Base-by-base conservation (phyloP, 345 rosid genomes). In the Reutealis trisperma region DNA sequence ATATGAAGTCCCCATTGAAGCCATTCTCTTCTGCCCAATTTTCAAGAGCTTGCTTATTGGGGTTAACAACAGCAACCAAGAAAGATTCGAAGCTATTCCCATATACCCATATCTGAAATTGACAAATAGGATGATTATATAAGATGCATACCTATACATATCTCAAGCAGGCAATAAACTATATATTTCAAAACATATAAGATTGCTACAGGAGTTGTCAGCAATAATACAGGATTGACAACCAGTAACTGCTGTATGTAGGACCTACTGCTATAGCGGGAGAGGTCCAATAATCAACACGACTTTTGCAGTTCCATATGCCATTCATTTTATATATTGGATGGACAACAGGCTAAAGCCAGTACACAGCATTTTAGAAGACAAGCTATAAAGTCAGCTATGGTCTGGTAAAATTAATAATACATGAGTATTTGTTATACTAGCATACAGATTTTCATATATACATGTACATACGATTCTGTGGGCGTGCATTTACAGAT, bases 81-180 rank as follows among this genome's bases (percentile, higher is more conserved):
- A 81, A 92, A 16, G 98, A 88, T 86, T 96, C 97, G n/a, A 82
- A 92, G 90, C 99, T 96, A 90, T 85, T 96, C 44, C 99, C 98
- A 60, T 96, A 96, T 22, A 96, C 90, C 98, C 98, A 94, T 79
- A 96, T 77, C 98, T 96, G 87, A 78, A 80, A 79, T 65, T 68
- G 30, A 70, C 74, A 79, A 68, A 72, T 49, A 45, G 57, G 30
- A 70, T 15, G 10, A n/a, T 8, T 6, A 22, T 14, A 41, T 74
- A 30, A 54, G 57, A 21, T 32, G 42, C 25, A 49, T 42, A 74
- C 24, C 24, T 25, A 41, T 47, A 63, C 27, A 60, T 44, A 66
- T 51, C 60, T 55, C 60, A 24, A 55, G 67, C 51, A 10, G 55
- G 27, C 21, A 63, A 55, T 70, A 16, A 27, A 11, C 8, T 0